These are phyloP conservation scores for Lactarius hengduanensis DNA, from an alignment of 768 basidiomycete species.

Conservation along the genomic window DNA sequence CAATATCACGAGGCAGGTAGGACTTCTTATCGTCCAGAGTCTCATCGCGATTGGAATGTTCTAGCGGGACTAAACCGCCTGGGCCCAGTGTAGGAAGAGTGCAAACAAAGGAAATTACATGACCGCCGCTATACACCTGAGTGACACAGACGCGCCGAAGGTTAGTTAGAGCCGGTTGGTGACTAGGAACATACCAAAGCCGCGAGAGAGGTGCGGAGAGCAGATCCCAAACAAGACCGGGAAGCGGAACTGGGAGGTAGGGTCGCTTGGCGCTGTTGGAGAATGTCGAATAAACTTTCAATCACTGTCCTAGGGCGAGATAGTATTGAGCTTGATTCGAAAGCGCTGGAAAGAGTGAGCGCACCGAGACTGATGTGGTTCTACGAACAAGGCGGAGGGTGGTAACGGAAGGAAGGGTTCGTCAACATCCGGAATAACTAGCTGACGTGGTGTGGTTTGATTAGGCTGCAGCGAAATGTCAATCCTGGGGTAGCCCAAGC, in stretches of 20 bases:
- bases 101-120: conserved; percentile 69
- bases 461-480: conserved; percentile 33
- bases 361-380: conserved; percentile 69
- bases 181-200: conserved; percentile 53
- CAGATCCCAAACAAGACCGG: conserved; percentile 76
- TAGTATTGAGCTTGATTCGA: conserved; percentile 11
- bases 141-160: conserved; percentile 27
- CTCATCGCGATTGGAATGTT: conserved; percentile 69
- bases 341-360: neutral
- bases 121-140: conserved; percentile 70
- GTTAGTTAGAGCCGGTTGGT: conserved; percentile 15
- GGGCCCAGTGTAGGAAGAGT: conserved; percentile 68
- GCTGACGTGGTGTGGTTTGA: conserved; percentile 43
- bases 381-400: conserved; percentile 66
- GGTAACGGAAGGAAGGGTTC: conserved; percentile 84
- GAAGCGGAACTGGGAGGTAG: conserved; percentile 36
- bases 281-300: conserved; percentile 58
- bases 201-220: conserved; percentile 66
- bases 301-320: conserved; percentile 51
- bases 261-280: conserved; percentile 62
- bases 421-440: conserved; percentile 86
- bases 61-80: conserved; percentile 60
- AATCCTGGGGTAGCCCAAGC: neutral
- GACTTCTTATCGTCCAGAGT: conserved; percentile 83
- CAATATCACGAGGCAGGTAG: conserved; percentile 73